Conservation (phyloP, 2,329 filamentous ascomycete genomes). For the Pseudopyrenochaeta lycopersici region DNA sequence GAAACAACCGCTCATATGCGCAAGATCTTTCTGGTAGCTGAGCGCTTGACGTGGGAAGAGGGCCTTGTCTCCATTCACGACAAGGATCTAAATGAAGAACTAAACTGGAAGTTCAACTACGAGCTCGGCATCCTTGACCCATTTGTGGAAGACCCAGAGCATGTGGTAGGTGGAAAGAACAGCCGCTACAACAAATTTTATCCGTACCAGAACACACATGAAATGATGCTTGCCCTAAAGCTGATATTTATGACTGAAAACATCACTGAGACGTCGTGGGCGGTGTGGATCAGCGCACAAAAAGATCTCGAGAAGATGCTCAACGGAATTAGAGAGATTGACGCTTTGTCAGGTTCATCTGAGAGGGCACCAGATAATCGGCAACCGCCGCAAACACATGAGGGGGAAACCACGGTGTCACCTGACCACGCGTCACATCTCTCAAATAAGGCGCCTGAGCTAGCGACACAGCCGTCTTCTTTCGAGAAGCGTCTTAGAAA, state of each 20-base stretch:
- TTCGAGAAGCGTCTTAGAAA: neutral
- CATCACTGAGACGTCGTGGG: constrained; percentile 26
- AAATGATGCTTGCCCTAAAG: constrained; percentile 32
- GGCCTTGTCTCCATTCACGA: constrained; percentile 20
- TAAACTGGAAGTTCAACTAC: constrained; percentile 39
- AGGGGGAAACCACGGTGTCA: constrained; percentile 11
- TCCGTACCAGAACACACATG: constrained; percentile 37
- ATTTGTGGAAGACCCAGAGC: constrained; percentile 26
- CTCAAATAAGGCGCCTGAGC: neutral
- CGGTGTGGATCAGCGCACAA: constrained; percentile 30
- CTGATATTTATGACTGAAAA: constrained; percentile 26
- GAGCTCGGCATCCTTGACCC: constrained; percentile 35
- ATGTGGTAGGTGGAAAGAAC: constrained; percentile 29
- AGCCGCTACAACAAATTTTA: constrained; percentile 28
- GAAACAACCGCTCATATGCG: constrained; percentile 29
- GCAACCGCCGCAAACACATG: neutral
- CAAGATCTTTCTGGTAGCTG: constrained; percentile 41
- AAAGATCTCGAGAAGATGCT: constrained; percentile 12
- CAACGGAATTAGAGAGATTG: neutral
- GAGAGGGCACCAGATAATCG: neutral
- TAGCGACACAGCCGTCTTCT: constrained; percentile 8
- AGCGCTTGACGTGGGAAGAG: constrained; percentile 34
- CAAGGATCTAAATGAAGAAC: constrained; percentile 32
- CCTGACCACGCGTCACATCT: constrained; percentile 16
- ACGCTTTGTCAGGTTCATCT: neutral